These are phyloP conservation scores for Phytophthora agathidicida DNA, from an alignment of 352 stramenopile genomes.

Conservation along the genomic window DNA sequence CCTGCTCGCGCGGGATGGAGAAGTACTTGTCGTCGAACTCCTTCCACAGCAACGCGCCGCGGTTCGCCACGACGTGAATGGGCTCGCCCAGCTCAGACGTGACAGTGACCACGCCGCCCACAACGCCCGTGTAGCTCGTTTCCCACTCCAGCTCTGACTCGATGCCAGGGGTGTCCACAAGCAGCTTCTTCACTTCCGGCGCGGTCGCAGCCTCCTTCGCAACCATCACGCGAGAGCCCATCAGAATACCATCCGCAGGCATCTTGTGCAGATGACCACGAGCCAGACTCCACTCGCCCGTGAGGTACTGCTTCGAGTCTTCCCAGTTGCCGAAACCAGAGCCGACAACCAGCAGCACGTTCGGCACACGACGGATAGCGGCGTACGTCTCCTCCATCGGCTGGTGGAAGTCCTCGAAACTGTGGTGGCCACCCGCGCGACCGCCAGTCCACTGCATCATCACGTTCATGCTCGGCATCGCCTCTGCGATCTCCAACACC, in stretches of 20 bases:
- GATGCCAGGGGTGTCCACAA: conserved; percentile 75
- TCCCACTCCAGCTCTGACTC: conserved; percentile 72
- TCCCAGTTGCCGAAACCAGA: no score
- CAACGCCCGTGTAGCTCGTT: conserved; percentile 61
- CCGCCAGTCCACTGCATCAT: conserved; percentile 88
- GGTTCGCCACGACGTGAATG: conserved; percentile 83
- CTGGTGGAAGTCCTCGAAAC: no score
- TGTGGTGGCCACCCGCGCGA: conserved; percentile 75
- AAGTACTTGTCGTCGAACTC: conserved; percentile 88
- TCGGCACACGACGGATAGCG: no score
- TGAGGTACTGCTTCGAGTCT: no score
- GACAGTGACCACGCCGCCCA: conserved; percentile 79
- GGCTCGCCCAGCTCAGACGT: conserved; percentile 80
- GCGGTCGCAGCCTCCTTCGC: no score
- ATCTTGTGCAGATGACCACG: no score
- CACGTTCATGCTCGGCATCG: conserved; percentile 59
- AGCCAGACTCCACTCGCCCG: no score
- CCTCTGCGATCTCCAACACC: conserved; percentile 71
- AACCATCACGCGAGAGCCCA: no score
- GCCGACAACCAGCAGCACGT: no score
- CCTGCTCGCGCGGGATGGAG: conserved; percentile 61
- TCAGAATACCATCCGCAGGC: no score
- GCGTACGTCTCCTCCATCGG: no score
- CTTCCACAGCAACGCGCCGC: conserved; percentile 68
- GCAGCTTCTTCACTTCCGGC: conserved; percentile 76